Evolutionary conservation across 345 rosid genomes (phyloP).

Genomic region (Ceriops tagal): DNA sequence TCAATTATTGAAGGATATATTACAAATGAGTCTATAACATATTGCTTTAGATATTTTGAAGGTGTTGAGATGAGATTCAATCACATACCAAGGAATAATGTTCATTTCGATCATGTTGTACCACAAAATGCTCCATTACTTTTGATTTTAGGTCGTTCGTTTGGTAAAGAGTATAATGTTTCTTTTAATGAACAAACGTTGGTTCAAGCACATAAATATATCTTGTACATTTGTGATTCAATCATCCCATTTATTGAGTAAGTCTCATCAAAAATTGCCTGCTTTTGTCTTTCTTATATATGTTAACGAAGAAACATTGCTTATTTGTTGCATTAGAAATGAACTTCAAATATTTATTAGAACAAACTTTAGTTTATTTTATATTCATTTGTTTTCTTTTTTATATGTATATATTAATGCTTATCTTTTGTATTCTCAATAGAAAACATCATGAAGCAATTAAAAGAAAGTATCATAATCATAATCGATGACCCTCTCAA

Average conservation of each 20-base stretch:
- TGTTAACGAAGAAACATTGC: too few species aligned
- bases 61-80: background rate
- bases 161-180: background rate
- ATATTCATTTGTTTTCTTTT: background rate
- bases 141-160: background rate
- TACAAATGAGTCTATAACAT: conserved; percentile 4
- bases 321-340: too few species aligned
- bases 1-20: conserved; percentile 4
- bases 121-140: background rate
- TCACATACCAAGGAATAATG: background rate
- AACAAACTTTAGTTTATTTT: too few species aligned
- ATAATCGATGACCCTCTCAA: too few species aligned
- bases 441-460: too few species aligned
- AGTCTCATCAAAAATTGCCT: too few species aligned
- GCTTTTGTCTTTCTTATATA: too few species aligned
- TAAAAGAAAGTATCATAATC: too few species aligned
- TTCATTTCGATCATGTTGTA: background rate
- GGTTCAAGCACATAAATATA: background rate
- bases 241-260: background rate
- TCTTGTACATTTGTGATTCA: background rate
- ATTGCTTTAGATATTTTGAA: conserved; percentile 3
- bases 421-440: background rate
- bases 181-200: background rate
- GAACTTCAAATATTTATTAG: too few species aligned
- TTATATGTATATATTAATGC: background rate